Base-by-base conservation (phyloP, 1,139 yeast species). In the Pichia sp. region DNA sequence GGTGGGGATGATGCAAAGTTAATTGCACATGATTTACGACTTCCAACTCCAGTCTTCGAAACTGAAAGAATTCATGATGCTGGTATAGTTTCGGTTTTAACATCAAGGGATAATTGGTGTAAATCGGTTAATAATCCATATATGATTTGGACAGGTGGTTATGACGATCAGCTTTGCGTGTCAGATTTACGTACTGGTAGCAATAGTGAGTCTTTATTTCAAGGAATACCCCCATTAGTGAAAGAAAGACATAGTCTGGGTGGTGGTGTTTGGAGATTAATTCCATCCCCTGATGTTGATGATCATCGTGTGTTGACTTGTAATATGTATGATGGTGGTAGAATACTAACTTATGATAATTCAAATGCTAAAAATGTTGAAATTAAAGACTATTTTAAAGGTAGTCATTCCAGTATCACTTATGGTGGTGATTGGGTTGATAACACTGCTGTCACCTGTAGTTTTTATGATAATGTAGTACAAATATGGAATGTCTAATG, bases 251-350 rank as follows among this genome's bases (percentile, higher is more conserved):
- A 71, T 37, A 77, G 83, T 46, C 68, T 90, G 2, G 92, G 90
- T 1, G 97, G 97, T 8, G 98, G 98, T 1, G 97, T 90, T 3
- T 92, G 98, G 98, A 70, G 96, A 56, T 71, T 92, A 49, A 68
- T 81, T 2, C 96, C 96, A 2, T 70, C 76, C 36, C 82, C 84
- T 0, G 49, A 53, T 1, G 55, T 56, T 3, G 59, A 61, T 13
- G 52, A 51, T 30, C 62, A 74, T 45, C 62, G 77, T 50, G 69
- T 90, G 0, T 68, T 90, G 46, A 80, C 82, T 0, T 90, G 97
- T 61, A 88, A 97, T 61, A 92, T 92, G 97, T 90, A 92, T 59
- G 92, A 88, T 58, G 98, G 98, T 15, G 96, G 96, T 0, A 72
- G 90, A 49, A 69, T 89, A 1, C 66, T 86, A 1, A 63, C 63